phyloP scores from a whole-genome alignment of 768 basidiomycete genomes.

The Vararia minispora region DNA sequence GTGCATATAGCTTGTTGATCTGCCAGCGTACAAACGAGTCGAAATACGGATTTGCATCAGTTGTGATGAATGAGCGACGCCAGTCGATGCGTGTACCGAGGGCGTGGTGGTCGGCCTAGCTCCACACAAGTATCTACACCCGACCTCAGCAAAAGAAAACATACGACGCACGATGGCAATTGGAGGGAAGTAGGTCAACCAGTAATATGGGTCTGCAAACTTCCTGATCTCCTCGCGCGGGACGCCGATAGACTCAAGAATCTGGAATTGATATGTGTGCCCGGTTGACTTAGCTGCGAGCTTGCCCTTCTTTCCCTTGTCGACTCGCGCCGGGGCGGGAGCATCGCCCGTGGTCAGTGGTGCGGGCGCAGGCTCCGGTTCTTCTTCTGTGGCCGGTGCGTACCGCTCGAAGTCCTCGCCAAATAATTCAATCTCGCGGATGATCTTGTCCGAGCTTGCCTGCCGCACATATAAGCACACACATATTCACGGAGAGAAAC shows the following conservation, averaged over 20 bases:
- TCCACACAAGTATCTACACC: slow-evolving; percentile 14
- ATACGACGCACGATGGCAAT: slow-evolving; percentile 63
- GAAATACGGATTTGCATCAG: slow-evolving; percentile 93
- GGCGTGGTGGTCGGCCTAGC: slow-evolving; percentile 59
- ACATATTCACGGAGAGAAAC: slow-evolving; percentile 4
- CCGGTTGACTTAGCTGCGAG: slow-evolving; percentile 88
- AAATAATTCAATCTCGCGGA: slow-evolving; percentile 94
- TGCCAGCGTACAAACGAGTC: slow-evolving; percentile 98
- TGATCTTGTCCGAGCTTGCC: slow-evolving; percentile 96
- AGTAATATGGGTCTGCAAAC: slow-evolving; percentile 91
- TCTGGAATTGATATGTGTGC: slow-evolving; percentile 95
- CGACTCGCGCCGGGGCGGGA: slow-evolving; percentile 31
- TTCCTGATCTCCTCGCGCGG: slow-evolving; percentile 86
- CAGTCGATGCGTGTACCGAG: slow-evolving; percentile 97
- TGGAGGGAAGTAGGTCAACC: slow-evolving; percentile 92
- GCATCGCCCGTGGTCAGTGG: slow-evolving; percentile 31
- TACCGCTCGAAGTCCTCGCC: slow-evolving; percentile 80
- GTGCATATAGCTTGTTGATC: slow-evolving; percentile 77
- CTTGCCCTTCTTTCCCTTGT: slow-evolving; percentile 94
- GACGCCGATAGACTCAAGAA: slow-evolving; percentile 90
- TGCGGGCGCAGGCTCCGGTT: slow-evolving; percentile 30
- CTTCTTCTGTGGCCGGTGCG: slow-evolving; percentile 32
- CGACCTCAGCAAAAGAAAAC: background rate
- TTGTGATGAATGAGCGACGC: slow-evolving; percentile 90
- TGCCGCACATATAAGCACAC: slow-evolving; percentile 20